Evolutionary conservation across 2,329 filamentous ascomycete species (phyloP).

Genomic region (Aspergillus bombycis): DNA sequence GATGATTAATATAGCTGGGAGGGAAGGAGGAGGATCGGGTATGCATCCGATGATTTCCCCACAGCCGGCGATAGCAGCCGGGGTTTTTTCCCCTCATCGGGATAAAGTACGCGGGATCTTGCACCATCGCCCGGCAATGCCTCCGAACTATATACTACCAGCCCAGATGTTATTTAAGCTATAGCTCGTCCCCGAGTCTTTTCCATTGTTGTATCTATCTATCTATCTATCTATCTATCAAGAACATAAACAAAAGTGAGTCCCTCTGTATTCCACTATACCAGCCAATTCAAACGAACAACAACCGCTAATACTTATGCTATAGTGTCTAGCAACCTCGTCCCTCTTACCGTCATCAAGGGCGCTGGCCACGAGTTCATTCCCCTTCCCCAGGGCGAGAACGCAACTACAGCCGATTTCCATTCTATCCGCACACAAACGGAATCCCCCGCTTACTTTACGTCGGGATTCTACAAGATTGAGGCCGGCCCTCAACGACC

Average conservation of each 20-base stretch:
- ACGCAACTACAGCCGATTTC: slow-evolving; percentile 30
- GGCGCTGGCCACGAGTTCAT: slow-evolving; percentile 30
- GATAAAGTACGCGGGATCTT: background rate
- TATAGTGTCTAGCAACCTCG: slow-evolving; percentile 24
- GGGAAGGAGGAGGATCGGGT: background rate
- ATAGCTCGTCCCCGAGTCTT: background rate
- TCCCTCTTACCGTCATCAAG: slow-evolving; percentile 28
- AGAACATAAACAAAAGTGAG: background rate
- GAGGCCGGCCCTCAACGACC: slow-evolving; percentile 26
- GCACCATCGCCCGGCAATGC: background rate
- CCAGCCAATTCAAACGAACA: background rate
- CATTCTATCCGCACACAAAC: slow-evolving; percentile 29
- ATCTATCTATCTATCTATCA: background rate
- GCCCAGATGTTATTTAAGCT: background rate
- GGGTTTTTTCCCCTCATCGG: background rate
- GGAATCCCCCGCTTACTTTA: slow-evolving; percentile 25
- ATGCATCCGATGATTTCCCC: background rate
- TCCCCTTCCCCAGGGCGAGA: slow-evolving; percentile 25
- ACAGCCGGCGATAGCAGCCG: background rate
- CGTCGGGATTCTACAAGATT: slow-evolving; percentile 31
- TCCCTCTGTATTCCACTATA: background rate
- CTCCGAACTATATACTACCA: background rate
- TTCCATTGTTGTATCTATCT: background rate
- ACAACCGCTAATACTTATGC: background rate
- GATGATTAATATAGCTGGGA: background rate